phyloP scores from a whole-genome alignment of 169 alveolate genomes.

The Theileria parva region DNA sequence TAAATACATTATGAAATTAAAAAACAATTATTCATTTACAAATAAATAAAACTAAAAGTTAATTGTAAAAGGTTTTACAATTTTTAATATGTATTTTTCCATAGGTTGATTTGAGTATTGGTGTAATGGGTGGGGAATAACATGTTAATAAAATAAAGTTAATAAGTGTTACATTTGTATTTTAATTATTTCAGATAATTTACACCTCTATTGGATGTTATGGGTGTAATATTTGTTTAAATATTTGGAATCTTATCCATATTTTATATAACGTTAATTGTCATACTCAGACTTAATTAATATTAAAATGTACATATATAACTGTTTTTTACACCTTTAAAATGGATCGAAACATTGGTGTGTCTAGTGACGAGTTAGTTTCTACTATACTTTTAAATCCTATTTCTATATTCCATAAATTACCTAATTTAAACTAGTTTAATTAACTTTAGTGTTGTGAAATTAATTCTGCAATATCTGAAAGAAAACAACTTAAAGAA shows the following conservation, averaged over 20 bases:
- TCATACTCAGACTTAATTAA: not conserved
- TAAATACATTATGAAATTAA: slow-evolving; percentile 1
- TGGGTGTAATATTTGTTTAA: not conserved
- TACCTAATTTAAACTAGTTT: not conserved
- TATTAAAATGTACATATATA: not conserved
- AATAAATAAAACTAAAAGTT: not conserved
- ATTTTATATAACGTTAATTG: not conserved
- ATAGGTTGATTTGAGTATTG: not conserved
- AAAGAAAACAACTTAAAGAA: slow-evolving; percentile 71
- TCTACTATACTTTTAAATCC: not conserved
- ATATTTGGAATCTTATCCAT: not conserved
- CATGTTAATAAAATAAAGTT: not conserved
- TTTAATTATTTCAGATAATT: no score
- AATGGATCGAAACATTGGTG: slow-evolving; percentile 21
- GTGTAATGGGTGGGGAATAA: slow-evolving; percentile 10
- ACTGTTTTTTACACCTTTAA: not conserved
- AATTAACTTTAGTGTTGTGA: slow-evolving; percentile 47
- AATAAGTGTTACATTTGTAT: not conserved
- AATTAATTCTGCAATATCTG: slow-evolving; percentile 72
- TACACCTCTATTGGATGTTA: no score
- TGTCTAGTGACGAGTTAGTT: slow-evolving; percentile 33
- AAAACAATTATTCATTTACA: not conserved
- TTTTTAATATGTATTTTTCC: not conserved
- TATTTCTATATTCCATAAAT: not conserved
- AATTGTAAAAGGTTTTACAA: not conserved